Evolutionary conservation across 345 rosid genomes (phyloP).

Genomic region (Stellera chamaejasme): DNA sequence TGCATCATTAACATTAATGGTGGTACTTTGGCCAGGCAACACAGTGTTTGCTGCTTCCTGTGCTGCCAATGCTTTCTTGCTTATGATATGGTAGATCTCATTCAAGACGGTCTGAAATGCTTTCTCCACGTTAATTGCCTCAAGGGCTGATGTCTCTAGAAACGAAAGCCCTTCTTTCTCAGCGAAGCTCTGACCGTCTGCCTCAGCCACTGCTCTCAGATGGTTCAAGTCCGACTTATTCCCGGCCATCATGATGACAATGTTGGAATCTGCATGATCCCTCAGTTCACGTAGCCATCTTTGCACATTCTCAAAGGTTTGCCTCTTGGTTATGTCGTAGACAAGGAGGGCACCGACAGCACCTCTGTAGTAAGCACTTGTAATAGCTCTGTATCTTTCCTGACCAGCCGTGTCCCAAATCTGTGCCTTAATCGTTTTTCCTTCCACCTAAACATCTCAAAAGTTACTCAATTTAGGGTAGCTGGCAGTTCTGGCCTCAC

Average conservation of each 20-base stretch:
- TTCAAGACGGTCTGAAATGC: conserved; percentile 60
- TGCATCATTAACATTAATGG: conserved; percentile 47
- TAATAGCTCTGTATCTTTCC: conserved; percentile 65
- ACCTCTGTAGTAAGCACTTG: conserved; percentile 72
- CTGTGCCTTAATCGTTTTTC: conserved; percentile 79
- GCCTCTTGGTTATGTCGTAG: conserved; percentile 75
- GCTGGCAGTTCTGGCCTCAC: no score
- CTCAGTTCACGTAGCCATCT: conserved; percentile 74
- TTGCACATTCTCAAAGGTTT: conserved; percentile 55
- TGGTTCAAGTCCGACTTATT: conserved; percentile 66
- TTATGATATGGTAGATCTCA: conserved; percentile 60
- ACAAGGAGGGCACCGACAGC: conserved; percentile 79
- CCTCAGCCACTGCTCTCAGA: conserved; percentile 53
- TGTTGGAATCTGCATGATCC: conserved; percentile 74
- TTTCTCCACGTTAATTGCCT: conserved; percentile 58
- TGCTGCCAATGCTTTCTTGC: conserved; percentile 69
- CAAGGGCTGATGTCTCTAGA: conserved; percentile 67
- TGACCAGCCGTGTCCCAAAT: conserved; percentile 87
- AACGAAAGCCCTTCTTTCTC: conserved; percentile 67
- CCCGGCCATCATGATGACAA: conserved; percentile 78
- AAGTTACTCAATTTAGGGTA: no score
- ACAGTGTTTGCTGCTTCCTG: conserved; percentile 46
- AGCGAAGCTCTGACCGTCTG: conserved; percentile 49
- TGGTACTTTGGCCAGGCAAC: conserved; percentile 53
- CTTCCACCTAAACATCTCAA: conserved; percentile 40